Conservation (phyloP, 257 asterid genomes). For the Nicotiana knightiana region DNA sequence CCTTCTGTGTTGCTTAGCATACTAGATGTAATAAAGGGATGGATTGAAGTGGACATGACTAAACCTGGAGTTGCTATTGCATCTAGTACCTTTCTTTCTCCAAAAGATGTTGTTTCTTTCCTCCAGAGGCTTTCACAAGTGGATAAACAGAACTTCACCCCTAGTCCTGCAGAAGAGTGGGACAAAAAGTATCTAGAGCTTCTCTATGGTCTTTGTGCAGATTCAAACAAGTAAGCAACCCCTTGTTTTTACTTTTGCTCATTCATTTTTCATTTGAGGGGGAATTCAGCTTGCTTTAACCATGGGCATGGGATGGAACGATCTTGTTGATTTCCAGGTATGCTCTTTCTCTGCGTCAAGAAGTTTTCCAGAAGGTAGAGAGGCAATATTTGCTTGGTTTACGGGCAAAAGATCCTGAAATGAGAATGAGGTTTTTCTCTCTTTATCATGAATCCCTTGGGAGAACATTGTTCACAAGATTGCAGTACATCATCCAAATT, state of each 20-base stretch:
- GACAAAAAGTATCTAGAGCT: constrained; percentile 83
- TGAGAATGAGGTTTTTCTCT: constrained; percentile 71
- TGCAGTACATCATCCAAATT: constrained; percentile 85
- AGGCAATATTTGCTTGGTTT: constrained; percentile 88
- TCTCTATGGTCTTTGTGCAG: constrained; percentile 96
- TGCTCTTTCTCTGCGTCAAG: constrained; percentile 67
- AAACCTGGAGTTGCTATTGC: constrained; percentile 67
- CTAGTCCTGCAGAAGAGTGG: constrained; percentile 76
- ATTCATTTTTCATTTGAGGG: constrained; percentile 8
- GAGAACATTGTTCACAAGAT: constrained; percentile 78
- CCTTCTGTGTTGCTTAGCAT: constrained; percentile 89
- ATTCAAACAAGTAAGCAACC: constrained; percentile 59
- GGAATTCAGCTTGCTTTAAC: not conserved
- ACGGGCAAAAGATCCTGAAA: constrained; percentile 86
- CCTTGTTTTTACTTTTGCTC: not conserved
- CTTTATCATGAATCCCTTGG: constrained; percentile 89
- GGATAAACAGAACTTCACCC: constrained; percentile 74
- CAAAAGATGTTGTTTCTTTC: constrained; percentile 88
- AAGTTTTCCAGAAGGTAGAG: constrained; percentile 97
- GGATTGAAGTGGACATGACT: constrained; percentile 84
- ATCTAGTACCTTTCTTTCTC: constrained; percentile 56
- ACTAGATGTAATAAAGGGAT: constrained; percentile 79
- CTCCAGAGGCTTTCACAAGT: constrained; percentile 98
- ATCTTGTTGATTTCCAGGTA: constrained; percentile 53
- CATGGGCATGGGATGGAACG: constrained; percentile 11